Percentiles rank a stretch among this genome's conserved stretches.
Conservation (phyloP, 1,139 yeast genomes). For the Geotrichum aggregatum region DNA sequence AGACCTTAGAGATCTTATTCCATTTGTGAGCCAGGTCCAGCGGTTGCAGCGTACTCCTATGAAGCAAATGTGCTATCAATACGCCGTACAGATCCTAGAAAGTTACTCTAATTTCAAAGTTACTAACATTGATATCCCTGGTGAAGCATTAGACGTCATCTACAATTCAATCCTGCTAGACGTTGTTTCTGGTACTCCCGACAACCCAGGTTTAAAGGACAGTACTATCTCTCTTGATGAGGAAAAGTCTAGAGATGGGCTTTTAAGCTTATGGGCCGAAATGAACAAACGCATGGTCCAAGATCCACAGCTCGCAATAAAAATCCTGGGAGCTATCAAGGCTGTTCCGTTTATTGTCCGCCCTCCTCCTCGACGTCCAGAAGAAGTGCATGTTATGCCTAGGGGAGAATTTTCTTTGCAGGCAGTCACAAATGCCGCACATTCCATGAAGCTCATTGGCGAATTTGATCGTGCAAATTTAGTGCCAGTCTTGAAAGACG, state of each 20-base stretch:
- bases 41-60: conserved; percentile 19
- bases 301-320: conserved; percentile 17
- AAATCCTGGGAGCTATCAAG: conserved; percentile 21
- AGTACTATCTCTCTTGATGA: conserved; percentile 20
- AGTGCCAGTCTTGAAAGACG: conserved; percentile 41
- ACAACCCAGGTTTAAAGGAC: conserved; percentile 19
- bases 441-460: conserved; percentile 31
- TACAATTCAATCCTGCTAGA: conserved; percentile 22
- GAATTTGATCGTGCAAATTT: conserved; percentile 48
- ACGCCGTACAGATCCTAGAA: conserved; percentile 14
- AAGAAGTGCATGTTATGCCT: conserved; percentile 23
- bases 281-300: conserved; percentile 21
- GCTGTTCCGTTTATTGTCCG: conserved; percentile 25
- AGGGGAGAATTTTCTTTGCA: conserved; percentile 23
- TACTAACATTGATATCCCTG: conserved; percentile 15
- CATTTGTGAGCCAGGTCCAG: conserved; percentile 20
- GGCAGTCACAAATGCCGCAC: conserved; percentile 19
- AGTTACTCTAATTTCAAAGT: conserved; percentile 18
- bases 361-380: conserved; percentile 24
- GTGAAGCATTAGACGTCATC: conserved; percentile 18
- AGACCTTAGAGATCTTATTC: conserved; percentile 17
- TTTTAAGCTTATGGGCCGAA: conserved; percentile 22
- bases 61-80: conserved; percentile 17
- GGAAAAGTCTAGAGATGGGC: conserved; percentile 23
- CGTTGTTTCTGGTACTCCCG: conserved; percentile 25